A percentile compares a stretch with the other conserved stretches of the same genome.
Evolutionary conservation across 441 rosid genomes (phyloP).

Genomic region (Flueggea neowawraea): DNA sequence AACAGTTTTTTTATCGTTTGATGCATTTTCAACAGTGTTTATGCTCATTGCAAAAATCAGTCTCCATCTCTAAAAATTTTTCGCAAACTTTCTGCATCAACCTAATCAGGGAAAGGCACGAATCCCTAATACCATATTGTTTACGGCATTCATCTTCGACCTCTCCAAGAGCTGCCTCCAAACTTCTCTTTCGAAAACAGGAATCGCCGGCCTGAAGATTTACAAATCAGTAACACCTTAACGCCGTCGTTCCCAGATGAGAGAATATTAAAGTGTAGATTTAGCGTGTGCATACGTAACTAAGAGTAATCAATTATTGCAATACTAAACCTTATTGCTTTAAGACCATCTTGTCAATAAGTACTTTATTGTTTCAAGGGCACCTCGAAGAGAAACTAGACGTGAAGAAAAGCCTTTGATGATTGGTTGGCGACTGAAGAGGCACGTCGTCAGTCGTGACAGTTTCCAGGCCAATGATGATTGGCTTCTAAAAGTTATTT

Average conservation of each 20-base stretch:
- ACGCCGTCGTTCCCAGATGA: constrained; percentile 19
- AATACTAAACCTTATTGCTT: too few relatives aligned
- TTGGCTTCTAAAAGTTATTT: too few relatives aligned
- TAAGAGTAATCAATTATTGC: too few relatives aligned
- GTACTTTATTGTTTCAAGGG: too few relatives aligned
- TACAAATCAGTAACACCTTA: constrained; percentile 14
- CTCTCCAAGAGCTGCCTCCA: constrained; percentile 2
- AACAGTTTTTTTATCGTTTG: neutral
- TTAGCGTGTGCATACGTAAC: too few relatives aligned
- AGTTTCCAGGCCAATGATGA: too few relatives aligned
- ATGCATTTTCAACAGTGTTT: neutral
- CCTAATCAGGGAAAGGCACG: constrained; percentile 18
- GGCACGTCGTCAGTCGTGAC: too few relatives aligned
- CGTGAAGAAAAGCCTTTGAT: too few relatives aligned
- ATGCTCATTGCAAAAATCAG: neutral
- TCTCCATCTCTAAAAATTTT: neutral
- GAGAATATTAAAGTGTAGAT: constrained; percentile 15
- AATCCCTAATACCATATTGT: constrained; percentile 9
- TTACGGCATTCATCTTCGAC: constrained; percentile 20
- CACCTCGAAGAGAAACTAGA: too few relatives aligned
- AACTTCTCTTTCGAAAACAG: neutral
- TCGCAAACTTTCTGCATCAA: constrained; percentile 21
- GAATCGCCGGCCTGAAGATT: constrained; percentile 5
- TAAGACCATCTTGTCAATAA: too few relatives aligned
- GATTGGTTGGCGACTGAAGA: too few relatives aligned